phyloP scores from a whole-genome alignment of 306 rosid species.

The Alnus glutinosa region DNA sequence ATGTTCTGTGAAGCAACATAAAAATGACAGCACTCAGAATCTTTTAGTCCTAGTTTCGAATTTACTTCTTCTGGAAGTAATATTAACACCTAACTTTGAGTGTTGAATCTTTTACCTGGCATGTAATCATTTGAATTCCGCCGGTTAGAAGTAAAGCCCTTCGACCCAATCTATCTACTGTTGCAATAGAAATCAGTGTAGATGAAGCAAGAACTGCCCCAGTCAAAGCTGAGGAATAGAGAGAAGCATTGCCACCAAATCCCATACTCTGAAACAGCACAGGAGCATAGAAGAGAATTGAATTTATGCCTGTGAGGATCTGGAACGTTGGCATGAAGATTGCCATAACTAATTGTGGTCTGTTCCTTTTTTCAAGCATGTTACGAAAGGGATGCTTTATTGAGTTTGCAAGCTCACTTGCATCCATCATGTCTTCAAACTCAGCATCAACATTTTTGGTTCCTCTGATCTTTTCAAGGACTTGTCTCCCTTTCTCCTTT shows the following conservation, averaged over 20 bases:
- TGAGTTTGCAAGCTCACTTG: slow-evolving; percentile 67
- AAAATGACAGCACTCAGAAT: background rate
- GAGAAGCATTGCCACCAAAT: slow-evolving; percentile 71
- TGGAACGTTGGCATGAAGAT: slow-evolving; percentile 84
- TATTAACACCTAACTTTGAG: background rate
- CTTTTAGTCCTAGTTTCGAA: background rate
- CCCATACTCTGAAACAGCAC: slow-evolving; percentile 88
- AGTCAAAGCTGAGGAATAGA: slow-evolving; percentile 83
- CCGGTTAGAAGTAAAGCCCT: slow-evolving; percentile 77
- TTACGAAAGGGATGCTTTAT: slow-evolving; percentile 71
- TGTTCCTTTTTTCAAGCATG: slow-evolving; percentile 59
- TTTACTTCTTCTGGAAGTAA: background rate
- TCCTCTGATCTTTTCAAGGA: slow-evolving; percentile 74
- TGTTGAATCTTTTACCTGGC: slow-evolving; percentile 60
- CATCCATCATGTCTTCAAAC: slow-evolving; percentile 80
- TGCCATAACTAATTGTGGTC: slow-evolving; percentile 87
- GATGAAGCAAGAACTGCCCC: slow-evolving; percentile 86
- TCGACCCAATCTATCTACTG: slow-evolving; percentile 78
- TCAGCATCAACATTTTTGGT: slow-evolving; percentile 71
- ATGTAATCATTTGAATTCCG: slow-evolving; percentile 77
- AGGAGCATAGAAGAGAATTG: slow-evolving; percentile 88
- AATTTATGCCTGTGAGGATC: slow-evolving; percentile 86
- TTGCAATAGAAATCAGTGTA: slow-evolving; percentile 73
- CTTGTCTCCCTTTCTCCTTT: slow-evolving; percentile 57
- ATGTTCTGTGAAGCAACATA: background rate